These are phyloP conservation scores for Thielaviopsis populi DNA, from an alignment of 2,329 filamentous ascomycete genomes.

Conservation along the genomic window DNA sequence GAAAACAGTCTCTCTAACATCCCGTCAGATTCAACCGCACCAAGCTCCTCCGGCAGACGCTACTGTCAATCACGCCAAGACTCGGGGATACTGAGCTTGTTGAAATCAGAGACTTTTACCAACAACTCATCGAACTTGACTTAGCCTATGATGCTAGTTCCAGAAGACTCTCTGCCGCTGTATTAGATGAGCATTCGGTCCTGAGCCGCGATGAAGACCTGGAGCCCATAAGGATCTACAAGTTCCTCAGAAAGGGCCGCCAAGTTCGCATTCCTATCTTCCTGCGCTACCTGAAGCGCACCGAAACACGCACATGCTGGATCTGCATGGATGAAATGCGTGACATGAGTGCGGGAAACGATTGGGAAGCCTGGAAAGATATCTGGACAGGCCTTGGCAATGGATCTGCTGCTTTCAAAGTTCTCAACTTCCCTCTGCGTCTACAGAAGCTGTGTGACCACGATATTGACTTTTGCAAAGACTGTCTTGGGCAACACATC, in stretches of 20 bases:
- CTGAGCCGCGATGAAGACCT: neutral
- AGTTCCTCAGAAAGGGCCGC: neutral
- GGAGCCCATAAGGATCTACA: neutral
- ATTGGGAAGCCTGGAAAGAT: neutral
- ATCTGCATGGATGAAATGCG: constrained; percentile 7
- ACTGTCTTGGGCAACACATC: constrained; percentile 5
- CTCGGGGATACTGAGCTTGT: neutral
- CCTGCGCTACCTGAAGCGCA: constrained; percentile 1
- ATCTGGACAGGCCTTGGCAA: constrained; percentile 3
- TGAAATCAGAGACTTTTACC: neutral
- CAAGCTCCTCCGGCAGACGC: neutral
- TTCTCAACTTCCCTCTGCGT: neutral
- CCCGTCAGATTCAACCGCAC: neutral
- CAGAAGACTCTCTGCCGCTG: neutral
- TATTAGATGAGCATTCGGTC: neutral
- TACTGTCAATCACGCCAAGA: neutral
- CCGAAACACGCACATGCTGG: neutral
- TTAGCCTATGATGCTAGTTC: neutral
- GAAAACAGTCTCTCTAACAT: neutral
- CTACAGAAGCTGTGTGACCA: neutral
- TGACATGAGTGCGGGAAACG: neutral
- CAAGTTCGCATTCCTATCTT: constrained; percentile 1
- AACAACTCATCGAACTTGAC: neutral
- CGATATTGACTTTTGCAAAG: constrained; percentile 1
- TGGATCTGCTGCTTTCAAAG: neutral